Percentiles rank a stretch among this genome's conserved stretches.
Conservation (phyloP, 1,139 yeast species). For the Blastobotrys niveus region DNA sequence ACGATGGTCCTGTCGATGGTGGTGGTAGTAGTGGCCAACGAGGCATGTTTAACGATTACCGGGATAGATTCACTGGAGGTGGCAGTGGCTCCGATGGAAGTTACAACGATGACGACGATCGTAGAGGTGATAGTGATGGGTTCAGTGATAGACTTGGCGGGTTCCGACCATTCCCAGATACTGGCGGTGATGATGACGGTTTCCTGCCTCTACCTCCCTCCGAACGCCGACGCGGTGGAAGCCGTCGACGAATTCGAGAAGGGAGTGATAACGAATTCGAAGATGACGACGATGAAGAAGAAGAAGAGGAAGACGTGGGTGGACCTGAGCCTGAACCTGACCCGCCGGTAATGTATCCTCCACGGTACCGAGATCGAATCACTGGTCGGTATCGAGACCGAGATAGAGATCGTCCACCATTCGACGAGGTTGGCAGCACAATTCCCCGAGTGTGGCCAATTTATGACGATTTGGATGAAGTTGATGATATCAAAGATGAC, state of each 20-base stretch:
- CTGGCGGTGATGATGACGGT: constrained; percentile 1
- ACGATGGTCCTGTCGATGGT: not conserved
- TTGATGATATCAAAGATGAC: constrained; percentile 1
- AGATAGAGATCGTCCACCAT: not conserved
- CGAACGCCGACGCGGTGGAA: not conserved
- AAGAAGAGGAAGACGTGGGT: not conserved
- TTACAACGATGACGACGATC: not conserved
- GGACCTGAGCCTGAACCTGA: no score
- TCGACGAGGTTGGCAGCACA: no score
- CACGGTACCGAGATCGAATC: not conserved
- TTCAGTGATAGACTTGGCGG: not conserved
- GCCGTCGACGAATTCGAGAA: not conserved
- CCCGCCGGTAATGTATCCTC: no score
- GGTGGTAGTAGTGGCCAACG: not conserved
- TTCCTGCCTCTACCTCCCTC: not conserved
- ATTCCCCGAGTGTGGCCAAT: no score
- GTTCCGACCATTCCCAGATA: not conserved
- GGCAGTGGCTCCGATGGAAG: not conserved
- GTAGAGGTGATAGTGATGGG: not conserved
- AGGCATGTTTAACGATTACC: not conserved
- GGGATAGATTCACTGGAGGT: not conserved
- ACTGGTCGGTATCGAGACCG: not conserved
- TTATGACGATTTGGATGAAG: constrained; percentile 4
- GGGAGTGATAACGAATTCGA: not conserved
- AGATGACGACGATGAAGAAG: not conserved